Evolutionary conservation across 2,329 filamentous ascomycete genomes (phyloP).

Genomic region (Fusarium neocosmosporiellum): DNA sequence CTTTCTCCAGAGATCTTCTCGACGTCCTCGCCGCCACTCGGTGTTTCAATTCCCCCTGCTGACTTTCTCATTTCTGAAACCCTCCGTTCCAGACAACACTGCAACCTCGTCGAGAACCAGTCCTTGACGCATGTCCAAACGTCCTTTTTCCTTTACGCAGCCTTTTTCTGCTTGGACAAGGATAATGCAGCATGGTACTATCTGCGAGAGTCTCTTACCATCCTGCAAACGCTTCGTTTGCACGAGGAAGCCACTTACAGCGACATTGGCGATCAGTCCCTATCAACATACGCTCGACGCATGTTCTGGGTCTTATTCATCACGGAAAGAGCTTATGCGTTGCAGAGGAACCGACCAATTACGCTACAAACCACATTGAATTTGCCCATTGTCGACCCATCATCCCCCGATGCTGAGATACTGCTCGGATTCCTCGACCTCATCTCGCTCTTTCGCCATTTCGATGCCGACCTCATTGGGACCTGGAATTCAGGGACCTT

Average conservation of each 20-base stretch:
- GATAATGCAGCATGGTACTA: slow-evolving; percentile 51
- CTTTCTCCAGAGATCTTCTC: slow-evolving; percentile 43
- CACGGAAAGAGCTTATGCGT: slow-evolving; percentile 47
- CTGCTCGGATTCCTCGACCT: slow-evolving; percentile 47
- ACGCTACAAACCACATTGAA: slow-evolving; percentile 39
- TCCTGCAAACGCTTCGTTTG: slow-evolving; percentile 43
- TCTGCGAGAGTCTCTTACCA: slow-evolving; percentile 45
- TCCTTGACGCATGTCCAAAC: slow-evolving; percentile 45
- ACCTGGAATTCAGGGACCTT: slow-evolving; percentile 42
- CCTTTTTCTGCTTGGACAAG: slow-evolving; percentile 45
- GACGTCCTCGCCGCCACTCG: background rate
- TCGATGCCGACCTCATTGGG: slow-evolving; percentile 43
- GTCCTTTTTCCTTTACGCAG: slow-evolving; percentile 48
- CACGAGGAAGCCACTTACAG: slow-evolving; percentile 45
- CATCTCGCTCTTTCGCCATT: slow-evolving; percentile 41
- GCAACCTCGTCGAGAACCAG: slow-evolving; percentile 40
- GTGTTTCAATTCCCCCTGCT: slow-evolving; percentile 20
- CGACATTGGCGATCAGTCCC: background rate
- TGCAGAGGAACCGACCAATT: slow-evolving; percentile 46
- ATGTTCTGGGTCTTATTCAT: slow-evolving; percentile 48
- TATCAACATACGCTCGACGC: slow-evolving; percentile 37
- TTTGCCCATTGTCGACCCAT: slow-evolving; percentile 32
- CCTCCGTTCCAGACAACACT: slow-evolving; percentile 39
- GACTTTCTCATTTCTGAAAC: slow-evolving; percentile 45
- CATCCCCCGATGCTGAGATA: slow-evolving; percentile 39